A percentile compares a stretch with the other conserved stretches of the same genome.
Conservation (phyloP, 176 grass and related monocot species). For the Bromus sterilis region DNA sequence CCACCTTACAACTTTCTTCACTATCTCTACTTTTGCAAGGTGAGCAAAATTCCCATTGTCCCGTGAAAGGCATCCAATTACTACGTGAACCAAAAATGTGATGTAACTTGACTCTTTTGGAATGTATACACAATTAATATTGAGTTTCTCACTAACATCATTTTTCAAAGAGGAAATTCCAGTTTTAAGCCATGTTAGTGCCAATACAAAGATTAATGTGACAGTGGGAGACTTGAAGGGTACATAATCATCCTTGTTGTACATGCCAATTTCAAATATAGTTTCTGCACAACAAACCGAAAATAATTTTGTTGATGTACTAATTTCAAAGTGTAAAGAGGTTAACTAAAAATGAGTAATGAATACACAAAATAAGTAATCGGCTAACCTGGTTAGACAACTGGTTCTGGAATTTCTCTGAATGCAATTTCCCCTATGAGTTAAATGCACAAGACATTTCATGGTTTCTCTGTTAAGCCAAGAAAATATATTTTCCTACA, state of each 20-base stretch:
- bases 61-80: not conserved
- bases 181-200: not conserved
- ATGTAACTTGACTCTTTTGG: not conserved
- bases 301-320: not conserved
- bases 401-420: slow-evolving; percentile 89
- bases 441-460: slow-evolving; percentile 88
- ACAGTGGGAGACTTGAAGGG: slow-evolving; percentile 56
- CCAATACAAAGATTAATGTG: slow-evolving; percentile 37
- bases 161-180: not conserved
- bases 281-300: slow-evolving; percentile 55
- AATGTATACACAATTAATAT: not conserved
- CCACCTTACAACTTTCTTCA: slow-evolving; percentile 78
- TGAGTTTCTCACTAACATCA: not conserved
- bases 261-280: slow-evolving; percentile 80
- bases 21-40: slow-evolving; percentile 83
- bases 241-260: slow-evolving; percentile 86
- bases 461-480: slow-evolving; percentile 24
- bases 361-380: not conserved
- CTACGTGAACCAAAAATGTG: not conserved
- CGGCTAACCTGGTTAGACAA: slow-evolving; percentile 74
- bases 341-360: not conserved
- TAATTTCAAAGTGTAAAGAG: not conserved
- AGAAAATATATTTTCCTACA: not conserved
- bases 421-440: slow-evolving; percentile 72
- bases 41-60: slow-evolving; percentile 61